Evolutionary conservation across 176 grass and related monocot genomes (phyloP), one percentile per base, ranked within the genome.

Genomic region (Secale cereale): DNA sequence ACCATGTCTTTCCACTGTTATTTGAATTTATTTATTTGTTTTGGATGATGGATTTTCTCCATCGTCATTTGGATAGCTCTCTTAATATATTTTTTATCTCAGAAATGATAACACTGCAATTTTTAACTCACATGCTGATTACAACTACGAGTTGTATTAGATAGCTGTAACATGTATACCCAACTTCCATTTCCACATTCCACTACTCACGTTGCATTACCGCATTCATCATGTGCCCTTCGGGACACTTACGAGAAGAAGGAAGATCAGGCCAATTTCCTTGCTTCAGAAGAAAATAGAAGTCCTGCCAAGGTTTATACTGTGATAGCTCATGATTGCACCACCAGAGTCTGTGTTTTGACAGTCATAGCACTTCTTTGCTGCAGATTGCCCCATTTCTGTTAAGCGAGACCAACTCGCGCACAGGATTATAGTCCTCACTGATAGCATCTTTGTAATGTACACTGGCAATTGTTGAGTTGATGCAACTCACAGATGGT

Each of bases 251-350:
- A 56, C 4, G 2, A 46, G 40, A 77, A 71, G 14, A 90, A 45
- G 3, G 33, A 66, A 63, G 22, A 73, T 73, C 67, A 23, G 41
- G 8, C 11, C 13, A 46, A 74, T 29, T 29, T 15, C 40, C 7
- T 74, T 74, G 12, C 70, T 74, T 74, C 13, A 19, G 70, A 74
- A 48, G 70, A 74, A 46, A 46, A 74, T 28, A 27, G 2, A 15
- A 48, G 1, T 74, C 1, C 22, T 48, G 35, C 17, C 59, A 39
- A 50, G 65, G 32, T 64, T 35, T 79, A 46, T 46, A 48, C 19
- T 68, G 10, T 69, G 16, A 25, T 85, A 77, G 25, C 61, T 72
- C 65, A 71, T 35, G 30, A 60, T 70, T 86, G 60, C 72, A 59
- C 60, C 8, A 48, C 22, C 27, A 48, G 14, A 60, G 7, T 23